These are phyloP conservation scores for Arabidopsis lyrata DNA, from an alignment of 441 rosid genomes.

Conservation along the genomic window DNA sequence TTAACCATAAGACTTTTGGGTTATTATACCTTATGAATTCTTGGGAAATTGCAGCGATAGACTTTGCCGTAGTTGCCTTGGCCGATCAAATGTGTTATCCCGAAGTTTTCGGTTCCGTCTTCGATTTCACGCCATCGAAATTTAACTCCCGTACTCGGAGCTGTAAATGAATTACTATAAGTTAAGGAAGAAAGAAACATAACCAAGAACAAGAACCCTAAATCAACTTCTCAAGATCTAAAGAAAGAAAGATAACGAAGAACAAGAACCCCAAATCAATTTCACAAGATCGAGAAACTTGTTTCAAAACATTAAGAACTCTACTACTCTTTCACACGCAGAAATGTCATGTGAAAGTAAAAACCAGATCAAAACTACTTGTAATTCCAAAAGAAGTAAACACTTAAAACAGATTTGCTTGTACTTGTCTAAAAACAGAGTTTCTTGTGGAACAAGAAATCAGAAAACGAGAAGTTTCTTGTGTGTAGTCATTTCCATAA, in stretches of 20 bases:
- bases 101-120: background rate
- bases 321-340: background rate
- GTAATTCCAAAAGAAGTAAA: background rate
- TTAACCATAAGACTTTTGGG: constrained; percentile 1
- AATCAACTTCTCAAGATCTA: background rate
- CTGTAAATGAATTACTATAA: background rate
- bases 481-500: no score
- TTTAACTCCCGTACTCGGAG: no score
- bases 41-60: constrained; percentile 23
- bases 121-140: constrained; percentile 3
- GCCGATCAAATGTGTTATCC: background rate
- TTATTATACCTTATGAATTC: constrained; percentile 1
- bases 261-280: constrained; percentile 11
- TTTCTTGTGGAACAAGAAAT: constrained; percentile 10
- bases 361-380: no score
- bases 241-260: background rate
- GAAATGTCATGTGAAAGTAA: background rate
- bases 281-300: constrained; percentile 9
- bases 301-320: background rate
- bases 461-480: background rate
- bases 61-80: constrained; percentile 13
- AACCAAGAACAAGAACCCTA: background rate
- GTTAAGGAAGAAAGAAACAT: background rate
- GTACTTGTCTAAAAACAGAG: background rate
- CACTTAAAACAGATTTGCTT: no score